These are phyloP conservation scores for Periconia sp. DNA, from an alignment of 2,329 filamentous ascomycete genomes.

Conservation along the genomic window DNA sequence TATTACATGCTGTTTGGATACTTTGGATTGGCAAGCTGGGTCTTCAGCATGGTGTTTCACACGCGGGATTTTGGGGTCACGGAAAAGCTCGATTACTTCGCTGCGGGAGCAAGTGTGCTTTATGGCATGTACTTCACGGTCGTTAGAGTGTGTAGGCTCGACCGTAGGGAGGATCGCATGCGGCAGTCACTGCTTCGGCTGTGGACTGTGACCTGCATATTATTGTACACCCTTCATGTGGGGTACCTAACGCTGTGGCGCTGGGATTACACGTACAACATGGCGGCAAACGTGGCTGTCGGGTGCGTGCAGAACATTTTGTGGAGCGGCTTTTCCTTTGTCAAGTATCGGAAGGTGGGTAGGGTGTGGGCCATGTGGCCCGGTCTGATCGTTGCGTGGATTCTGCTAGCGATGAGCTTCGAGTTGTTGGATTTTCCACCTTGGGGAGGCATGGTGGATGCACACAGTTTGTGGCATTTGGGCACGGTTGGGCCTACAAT, in stretches of 20 bases:
- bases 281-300: slow-evolving; percentile 86
- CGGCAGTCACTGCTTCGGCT: slow-evolving; percentile 61
- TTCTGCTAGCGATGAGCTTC: slow-evolving; percentile 91
- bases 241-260: slow-evolving; percentile 79
- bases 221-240: slow-evolving; percentile 75
- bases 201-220: slow-evolving; percentile 75
- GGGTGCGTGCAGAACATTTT: slow-evolving; percentile 79
- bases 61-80: slow-evolving; percentile 82
- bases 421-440: slow-evolving; percentile 95
- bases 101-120: slow-evolving; percentile 82
- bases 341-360: slow-evolving; percentile 70
- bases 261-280: slow-evolving; percentile 98
- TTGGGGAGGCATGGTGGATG: slow-evolving; percentile 78
- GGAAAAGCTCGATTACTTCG: slow-evolving; percentile 96
- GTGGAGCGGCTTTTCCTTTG: slow-evolving; percentile 83
- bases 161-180: slow-evolving; percentile 56
- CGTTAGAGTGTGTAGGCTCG: slow-evolving; percentile 80
- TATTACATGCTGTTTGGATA: slow-evolving; percentile 83
- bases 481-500: slow-evolving; percentile 86
- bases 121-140: slow-evolving; percentile 88
- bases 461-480: slow-evolving; percentile 93
- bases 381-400: slow-evolving; percentile 86
- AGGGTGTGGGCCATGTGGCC: slow-evolving; percentile 86
- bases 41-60: slow-evolving; percentile 89
- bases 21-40: slow-evolving; percentile 81